Base-by-base conservation (phyloP, 495 filamentous ascomycete genomes). In the Barbatosphaeria neglecta region DNA sequence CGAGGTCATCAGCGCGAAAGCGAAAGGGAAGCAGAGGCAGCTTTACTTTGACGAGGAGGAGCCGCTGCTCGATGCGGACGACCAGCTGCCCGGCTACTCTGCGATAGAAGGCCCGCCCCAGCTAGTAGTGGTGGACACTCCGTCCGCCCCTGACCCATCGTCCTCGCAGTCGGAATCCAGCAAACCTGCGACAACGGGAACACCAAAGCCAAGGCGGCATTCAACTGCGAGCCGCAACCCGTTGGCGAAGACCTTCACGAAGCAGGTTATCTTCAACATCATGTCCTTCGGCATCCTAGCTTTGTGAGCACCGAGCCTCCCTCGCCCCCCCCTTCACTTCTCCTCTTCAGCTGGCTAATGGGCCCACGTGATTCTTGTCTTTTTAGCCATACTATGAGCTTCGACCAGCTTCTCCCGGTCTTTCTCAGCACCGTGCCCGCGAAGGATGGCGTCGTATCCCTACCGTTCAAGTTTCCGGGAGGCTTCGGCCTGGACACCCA, bases 391-490 rank as follows among this genome's bases (percentile, higher is more conserved):
- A 95, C 89, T 43, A 95, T 98, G 59, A 88, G 87, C 0, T 94
- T 94, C 54, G 92, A 98, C 68, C 84, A 94, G 58, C 70, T 97
- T 25, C 80, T 97, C 52, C 93, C 92, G 0, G 85, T 96, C 4
- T 85, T 97, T 50, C 75, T 98, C 46, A 93, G 86, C 57, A 90
- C 84, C 19, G 76, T 78, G 17, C 60, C 67, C 8, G 70, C 78
- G 6, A 67, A 75, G 9, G 35, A 62, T 17, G 37, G 46, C 6
- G 50, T 55, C 0, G 54, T 56, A 7, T 62, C 66, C 25, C 72
- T 93, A 18, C 89, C 89, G 6, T 86, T 97, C 72, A 83, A 84
- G 53, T 96, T 98, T 58, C 80, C 78, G 6, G 87, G 87, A 44
- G 92, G 92, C 9, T 86, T 96, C 47, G 86, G 80, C 5, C 72